Base-by-base conservation (phyloP, 2,329 filamentous ascomycete genomes). In the Didymellaceae sp. region DNA sequence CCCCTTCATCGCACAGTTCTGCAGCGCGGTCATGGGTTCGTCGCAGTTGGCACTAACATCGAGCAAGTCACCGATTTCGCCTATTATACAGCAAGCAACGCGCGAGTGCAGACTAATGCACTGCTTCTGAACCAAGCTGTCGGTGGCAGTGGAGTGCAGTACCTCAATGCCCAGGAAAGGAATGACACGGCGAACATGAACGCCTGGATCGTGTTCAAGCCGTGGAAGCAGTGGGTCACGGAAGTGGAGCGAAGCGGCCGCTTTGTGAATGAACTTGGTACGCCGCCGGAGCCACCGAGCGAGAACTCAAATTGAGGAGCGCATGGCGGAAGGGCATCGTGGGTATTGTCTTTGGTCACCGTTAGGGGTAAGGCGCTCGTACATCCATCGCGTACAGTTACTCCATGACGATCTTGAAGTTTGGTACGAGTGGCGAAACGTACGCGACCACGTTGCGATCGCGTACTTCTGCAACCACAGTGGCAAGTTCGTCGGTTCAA, bases 21-120 rank as follows among this genome's bases (percentile, higher is more conserved):
- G 22, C 74, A 75, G 73, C 72, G 75, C 13, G 74, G 74, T 1
- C 75, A 77, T 53, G 75, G 75, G 0, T 76, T 77, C 38, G 72
- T 74, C 1, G 66, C 65, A 18, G 58, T 66, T 0, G 75, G 64
- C 0, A 41, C 44, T 0, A 61, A 57, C 9, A 64, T 77, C 30
- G 66, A 76, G 52, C 67, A 74, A 46, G 74, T 68, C 1, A 72
- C 74, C 1, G 73, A 70, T 49, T 70, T 67, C 16, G 69, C 74
- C 3, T 67, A 75, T 18, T 77, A 72, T 50, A 70, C 70, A 2
- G 44, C 49, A 4, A 65, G 58, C 30, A 63, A 63, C 52, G 75
- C 75, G 13, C 55, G 71, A 3, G 65, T 75, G 16, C 74, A 76
- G 54, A 73, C 67, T 0, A 65, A 61, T 6, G 71, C 72, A 11